Base-by-base conservation (phyloP, 441 rosid species). In the Aleurites moluccanus region DNA sequence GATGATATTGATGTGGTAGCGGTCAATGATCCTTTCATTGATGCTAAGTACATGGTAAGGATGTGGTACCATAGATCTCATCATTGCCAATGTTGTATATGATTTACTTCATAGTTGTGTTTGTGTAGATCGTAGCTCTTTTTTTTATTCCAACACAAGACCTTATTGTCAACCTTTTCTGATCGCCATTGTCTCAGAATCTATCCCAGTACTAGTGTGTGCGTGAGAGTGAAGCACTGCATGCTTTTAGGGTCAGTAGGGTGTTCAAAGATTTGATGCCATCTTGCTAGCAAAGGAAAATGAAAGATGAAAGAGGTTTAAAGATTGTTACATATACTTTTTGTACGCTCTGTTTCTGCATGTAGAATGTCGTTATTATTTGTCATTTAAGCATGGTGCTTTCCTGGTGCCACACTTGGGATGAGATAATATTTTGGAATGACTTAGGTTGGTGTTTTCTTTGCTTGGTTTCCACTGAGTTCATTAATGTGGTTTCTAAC, bases 1-100 rank as follows among this genome's bases (percentile, higher is more conserved):
- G 98, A 93, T 85, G 97, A 96, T 79, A 83, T 96, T 50, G 93
- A 92, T 50, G 91, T 90, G 25, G 96, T 93, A 67, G 97, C 96
- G 33, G 97, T 96, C 76, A 96, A 96, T 83, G 99, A 96, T 87
- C 99, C 98, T 59, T 93, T 93, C 77, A 82, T 96, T 85, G 92
- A 93, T 78, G 91, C 90, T 71, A 92, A 92, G 72, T 93, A 93
- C 89, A 96, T 96, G 99, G 99, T 96, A 84, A 55, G 80, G 47
- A 66, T 80, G 52, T 62, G 40, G 25, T 57, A 30, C 30, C 8
- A 38, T 67, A 21, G 49, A 45, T 70, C 55, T 45, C 59, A 40
- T 52, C 15, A 27, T 47, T 23, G 40, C 53, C 6, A 55, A n/a
- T n/a, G 59, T 61, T 44, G 40, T 60, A 20, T 20, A 44, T 42